Conservation (phyloP, 768 basidiomycete species). For the Suillus weaverae region DNA sequence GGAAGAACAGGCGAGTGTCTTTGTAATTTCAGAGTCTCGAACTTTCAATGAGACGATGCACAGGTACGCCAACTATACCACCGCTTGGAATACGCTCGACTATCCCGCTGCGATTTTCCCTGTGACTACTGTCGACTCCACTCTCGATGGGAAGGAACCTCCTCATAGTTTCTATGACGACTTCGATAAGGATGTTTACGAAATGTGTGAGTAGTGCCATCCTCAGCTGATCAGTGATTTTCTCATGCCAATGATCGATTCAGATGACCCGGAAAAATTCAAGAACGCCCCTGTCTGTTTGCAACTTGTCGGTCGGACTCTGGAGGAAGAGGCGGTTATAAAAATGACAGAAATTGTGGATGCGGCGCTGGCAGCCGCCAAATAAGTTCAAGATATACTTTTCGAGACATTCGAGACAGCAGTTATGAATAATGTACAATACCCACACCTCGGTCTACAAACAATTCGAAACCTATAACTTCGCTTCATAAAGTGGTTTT, state of each 20-base stretch:
- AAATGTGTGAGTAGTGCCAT: constrained; percentile 47
- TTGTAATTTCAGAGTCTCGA: constrained; percentile 5
- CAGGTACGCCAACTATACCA: constrained; percentile 55
- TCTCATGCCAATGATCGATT: constrained; percentile 8
- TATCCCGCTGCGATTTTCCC: constrained; percentile 64
- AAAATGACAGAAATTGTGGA: constrained; percentile 68
- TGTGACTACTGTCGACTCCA: constrained; percentile 57
- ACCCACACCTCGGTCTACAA: constrained; percentile 1
- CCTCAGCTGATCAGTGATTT: not conserved
- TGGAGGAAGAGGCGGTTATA: constrained; percentile 77
- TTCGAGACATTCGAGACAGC: not conserved
- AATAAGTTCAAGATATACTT: not conserved
- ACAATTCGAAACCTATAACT: constrained; percentile 19
- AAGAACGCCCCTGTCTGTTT: constrained; percentile 59
- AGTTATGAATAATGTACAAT: not conserved
- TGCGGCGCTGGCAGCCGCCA: constrained; percentile 41
- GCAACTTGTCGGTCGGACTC: constrained; percentile 66
- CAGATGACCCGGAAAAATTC: constrained; percentile 60
- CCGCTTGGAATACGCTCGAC: constrained; percentile 69
- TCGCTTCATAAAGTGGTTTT: constrained; percentile 20
- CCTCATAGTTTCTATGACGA: constrained; percentile 48
- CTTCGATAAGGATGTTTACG: constrained; percentile 49
- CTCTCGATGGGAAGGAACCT: constrained; percentile 47
- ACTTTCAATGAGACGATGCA: constrained; percentile 1
- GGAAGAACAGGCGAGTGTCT: constrained; percentile 46